These are phyloP conservation scores for Penicillium sp. DNA, from an alignment of 2,329 filamentous ascomycete species.

Conservation along the genomic window DNA sequence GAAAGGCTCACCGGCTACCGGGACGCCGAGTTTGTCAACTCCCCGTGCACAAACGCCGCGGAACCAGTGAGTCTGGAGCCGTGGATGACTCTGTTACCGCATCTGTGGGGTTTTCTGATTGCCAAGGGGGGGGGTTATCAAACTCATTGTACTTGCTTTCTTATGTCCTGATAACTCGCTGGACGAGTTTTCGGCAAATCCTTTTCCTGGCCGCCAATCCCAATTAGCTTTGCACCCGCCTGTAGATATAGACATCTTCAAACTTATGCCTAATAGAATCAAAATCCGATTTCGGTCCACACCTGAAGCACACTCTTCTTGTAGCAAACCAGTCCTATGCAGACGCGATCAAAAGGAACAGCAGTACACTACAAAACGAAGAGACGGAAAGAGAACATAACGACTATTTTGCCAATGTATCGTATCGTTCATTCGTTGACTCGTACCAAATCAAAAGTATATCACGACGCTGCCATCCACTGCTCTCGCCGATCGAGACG, in stretches of 20 bases:
- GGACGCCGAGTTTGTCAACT: slow-evolving; percentile 4
- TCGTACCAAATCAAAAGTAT: slow-evolving; percentile 30
- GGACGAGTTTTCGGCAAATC: background rate
- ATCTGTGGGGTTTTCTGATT: background rate
- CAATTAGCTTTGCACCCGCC: background rate
- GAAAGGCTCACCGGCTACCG: slow-evolving; percentile 16
- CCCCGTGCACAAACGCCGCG: slow-evolving; percentile 2
- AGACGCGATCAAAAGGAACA: background rate
- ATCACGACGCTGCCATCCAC: slow-evolving; percentile 8
- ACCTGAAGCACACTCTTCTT: background rate
- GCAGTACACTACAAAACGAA: no score
- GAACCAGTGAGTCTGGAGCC: background rate
- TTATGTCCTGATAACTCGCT: background rate
- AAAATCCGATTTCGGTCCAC: background rate
- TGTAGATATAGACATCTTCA: background rate
- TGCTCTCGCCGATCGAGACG: background rate
- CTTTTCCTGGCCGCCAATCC: background rate
- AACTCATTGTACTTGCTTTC: no score
- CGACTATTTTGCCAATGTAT: slow-evolving; percentile 18
- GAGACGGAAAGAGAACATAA: background rate
- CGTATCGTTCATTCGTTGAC: slow-evolving; percentile 40
- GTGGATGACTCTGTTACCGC: background rate
- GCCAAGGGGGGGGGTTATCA: no score
- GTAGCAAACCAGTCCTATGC: background rate
- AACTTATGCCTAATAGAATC: background rate